Evolutionary conservation across 441 rosid species (phyloP), one percentile per base, ranked within the genome.

Genomic region (California macrophylla): DNA sequence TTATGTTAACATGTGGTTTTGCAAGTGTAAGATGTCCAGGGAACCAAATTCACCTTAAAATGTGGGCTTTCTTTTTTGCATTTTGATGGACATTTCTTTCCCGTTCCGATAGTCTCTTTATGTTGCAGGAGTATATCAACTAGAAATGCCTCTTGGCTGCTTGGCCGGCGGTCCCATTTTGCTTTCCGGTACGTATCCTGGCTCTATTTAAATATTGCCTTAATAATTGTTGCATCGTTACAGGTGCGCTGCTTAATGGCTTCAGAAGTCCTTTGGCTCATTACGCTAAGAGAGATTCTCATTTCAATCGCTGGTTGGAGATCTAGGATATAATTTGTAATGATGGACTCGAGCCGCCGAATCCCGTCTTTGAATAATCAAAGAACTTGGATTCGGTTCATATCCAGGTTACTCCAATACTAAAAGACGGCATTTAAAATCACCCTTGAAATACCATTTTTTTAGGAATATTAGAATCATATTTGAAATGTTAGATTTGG

Each of bases 91-190:
- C 63, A 23, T 56, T 23, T 56, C 63, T 3, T 56, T 56, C 63
- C 63, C 29, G 12, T 56, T 56, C 63, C 63, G 29, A 56, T 56
- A 56, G 63, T 23, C 63, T 56, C 15, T 23, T 56, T 56, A 4
- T 23, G 63, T 23, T 56, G 63, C 63, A 56, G 63, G 63, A 56
- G 63, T 2, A 56, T 28, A 56, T 23, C 29, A 56, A 25, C 29
- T n/a, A 56, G 63, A 56, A 52, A 52, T 6, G 60, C 25, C 25
- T 16, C 12, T 56, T 24, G 62, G 62, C 62, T 56, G 63, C 63
- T 23, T 23, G 29, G 28, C 4, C 26, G 28, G 28, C 4, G 13
- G 6, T 56, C 13, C 9, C 63, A 9, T 21, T 10, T 23, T 56
- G 25, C 12, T 56, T 23, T 56, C 63, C 23, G 63, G 29, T 23